Base-by-base conservation (phyloP, 2,329 filamentous ascomycete genomes). In the Penicillium corylophilum region DNA sequence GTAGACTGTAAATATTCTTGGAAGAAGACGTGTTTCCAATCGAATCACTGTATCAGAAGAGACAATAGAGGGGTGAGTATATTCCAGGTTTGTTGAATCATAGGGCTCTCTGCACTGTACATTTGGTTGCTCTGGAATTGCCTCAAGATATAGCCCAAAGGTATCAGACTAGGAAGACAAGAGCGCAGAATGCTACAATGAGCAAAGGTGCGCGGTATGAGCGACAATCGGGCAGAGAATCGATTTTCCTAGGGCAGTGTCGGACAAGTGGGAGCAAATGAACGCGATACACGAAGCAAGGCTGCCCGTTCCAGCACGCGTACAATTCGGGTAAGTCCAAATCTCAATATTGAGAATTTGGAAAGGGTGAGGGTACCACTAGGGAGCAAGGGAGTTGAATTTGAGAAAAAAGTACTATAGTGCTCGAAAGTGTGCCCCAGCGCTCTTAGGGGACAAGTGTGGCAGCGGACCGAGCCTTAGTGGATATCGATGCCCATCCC, bases 1-100 rank as follows among this genome's bases (percentile, higher is more conserved):
- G 31, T 47, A 52, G 60, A 50, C 26, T 52, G 57, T 47, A 53
- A 51, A 51, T 51, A 48, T 22, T 42, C 42, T 33, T 50, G 59
- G 57, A 64, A 40, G 31, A 31, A 57, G 57, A 63, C 67, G 68
- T 69, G 67, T 69, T 63, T 62, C 67, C 67, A 69, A 64, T 68
- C 55, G 56, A 51, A 60, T 62, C 38, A 55, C 47, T 50, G 50
- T 46, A 41, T 58, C 44, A 56, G 50, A 52, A 36, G 36, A 20
- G 52, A 51, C 51, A 55, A 51, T 43, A 50, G 50, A 45, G 46
- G 45, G 55, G 60, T 64, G 54, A 66, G 66, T 60, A 61, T 60
- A 48, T 54, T 59, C 57, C 56, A 54, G 62, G 47, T 68, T 63
- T 62, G 64, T 57, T 60, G 57, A 51, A 53, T 54, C 56, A 56